Evolutionary conservation across 148 eudicot genomes (phyloP), one percentile per base, ranked within the genome.

Genomic region (Rhododendron simsii): DNA sequence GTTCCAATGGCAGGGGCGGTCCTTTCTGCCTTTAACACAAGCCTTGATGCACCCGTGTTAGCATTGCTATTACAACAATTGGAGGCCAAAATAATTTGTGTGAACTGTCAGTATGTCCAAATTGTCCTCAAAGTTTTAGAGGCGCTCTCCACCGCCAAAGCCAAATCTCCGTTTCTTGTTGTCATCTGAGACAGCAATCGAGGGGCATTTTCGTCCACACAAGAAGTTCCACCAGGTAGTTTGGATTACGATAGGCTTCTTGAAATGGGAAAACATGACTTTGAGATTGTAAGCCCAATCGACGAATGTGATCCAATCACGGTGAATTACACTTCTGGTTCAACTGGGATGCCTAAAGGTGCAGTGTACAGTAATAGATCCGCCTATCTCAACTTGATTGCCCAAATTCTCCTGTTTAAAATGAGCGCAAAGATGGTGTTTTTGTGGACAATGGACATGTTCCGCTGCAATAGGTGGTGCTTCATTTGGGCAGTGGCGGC

Each of bases 401-500:
- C 88, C 12, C 83, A 77, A n/a, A 89, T 89, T 81, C 82, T 84
- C 16, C 87, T 83, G 9, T 28, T 45, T 44, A 86, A 81, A 37
- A 80, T 90, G 81, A 84, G 79, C 13, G 50, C 74, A 45, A 55
- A 20, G 81, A 82, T 86, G 0, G 88, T 87, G 39, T 87, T 90
- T 63, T 33, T 89, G 18, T 90, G 92, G 91, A 90, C 92, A 2
- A 91, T 90, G 14, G 92, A 90, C 80, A 89, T 90, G 92, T 90
- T 87, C 26, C 91, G 91, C 13, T 90, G 92, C 87, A 89, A 84
- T 15, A 93, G 95, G 37, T 92, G 94, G 93, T 89, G 94, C 88
- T 84, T 90, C 44, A 86, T 92, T 23, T 93, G 95, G 98, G 93
- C 89, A 61, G 69, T 93, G 86, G 94, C 95, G 2, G 94, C 94